A percentile compares a stretch with the other conserved stretches of the same genome.
phyloP scores from a whole-genome alignment of 78 protist species.

The Protostelium mycophagum region DNA sequence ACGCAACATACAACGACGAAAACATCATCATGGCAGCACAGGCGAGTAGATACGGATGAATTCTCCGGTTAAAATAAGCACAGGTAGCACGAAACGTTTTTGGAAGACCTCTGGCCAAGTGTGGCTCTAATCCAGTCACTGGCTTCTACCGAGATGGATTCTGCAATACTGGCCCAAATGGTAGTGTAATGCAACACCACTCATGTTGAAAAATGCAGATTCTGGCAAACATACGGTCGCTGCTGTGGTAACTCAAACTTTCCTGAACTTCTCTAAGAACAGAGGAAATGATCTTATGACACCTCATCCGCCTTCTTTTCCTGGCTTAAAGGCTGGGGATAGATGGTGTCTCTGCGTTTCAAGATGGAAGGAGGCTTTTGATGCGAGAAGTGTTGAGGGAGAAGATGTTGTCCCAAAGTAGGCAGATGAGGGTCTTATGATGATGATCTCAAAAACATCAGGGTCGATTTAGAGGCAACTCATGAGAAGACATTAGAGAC shows the following conservation, averaged over 20 bases:
- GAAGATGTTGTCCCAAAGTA: neutral
- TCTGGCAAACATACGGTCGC: neutral
- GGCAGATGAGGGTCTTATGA: neutral
- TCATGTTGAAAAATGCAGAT: neutral
- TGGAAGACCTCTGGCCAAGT: neutral
- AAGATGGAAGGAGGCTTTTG: neutral
- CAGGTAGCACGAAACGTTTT: neutral
- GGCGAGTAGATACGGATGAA: no score
- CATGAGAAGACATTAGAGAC: neutral
- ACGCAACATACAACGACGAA: no score
- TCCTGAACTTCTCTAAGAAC: neutral
- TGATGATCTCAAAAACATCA: neutral
- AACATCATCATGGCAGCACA: no score
- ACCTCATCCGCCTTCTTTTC: neutral
- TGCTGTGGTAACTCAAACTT: neutral
- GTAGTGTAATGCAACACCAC: no score
- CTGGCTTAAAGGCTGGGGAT: neutral
- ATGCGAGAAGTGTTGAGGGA: neutral
- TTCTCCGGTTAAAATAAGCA: no score
- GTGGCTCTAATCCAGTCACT: neutral
- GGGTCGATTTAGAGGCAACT: neutral
- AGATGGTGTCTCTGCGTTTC: neutral
- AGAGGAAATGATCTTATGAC: neutral
- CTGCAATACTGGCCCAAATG: neutral
- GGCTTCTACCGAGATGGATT: neutral